Evolutionary conservation across 176 grass and related monocot species (phyloP), one percentile per base, ranked within the genome.

Genomic region (Otatea glauca): DNA sequence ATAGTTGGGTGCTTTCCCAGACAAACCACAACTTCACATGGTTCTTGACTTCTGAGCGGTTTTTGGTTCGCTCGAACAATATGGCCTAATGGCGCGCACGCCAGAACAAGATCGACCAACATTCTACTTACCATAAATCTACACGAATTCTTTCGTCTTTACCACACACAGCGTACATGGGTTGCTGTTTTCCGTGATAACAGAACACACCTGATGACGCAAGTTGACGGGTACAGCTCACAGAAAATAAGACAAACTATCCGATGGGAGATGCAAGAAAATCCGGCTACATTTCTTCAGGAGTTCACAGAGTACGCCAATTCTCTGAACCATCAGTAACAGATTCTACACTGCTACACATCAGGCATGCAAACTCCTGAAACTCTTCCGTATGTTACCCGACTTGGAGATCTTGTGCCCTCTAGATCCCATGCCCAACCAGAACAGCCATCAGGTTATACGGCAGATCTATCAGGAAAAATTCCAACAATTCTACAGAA

Each of bases 401-500:
- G 50, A 56, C 25, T 65, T 56, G 20, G 41, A 61, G 72, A 25
- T 35, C 6, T 56, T 21, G 39, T 23, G 3, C 18, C 10, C 17
- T 15, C 25, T 45, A 70, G 58, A 49, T 85, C 35, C 8, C 4
- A 0, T 8, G 45, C 16, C 43, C 3, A 2, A 59, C 37, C 20
- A 0, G 23, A 75, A 38, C 43, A 65, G 20, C 54, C 32, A 45
- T 9, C 66, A 60, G 18, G 78, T 60, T 56, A 42, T 53, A 23
- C 65, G 43, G 55, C 47, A 35, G 66, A 38, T 45, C 32, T 39
- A 74, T 53, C 44, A 75, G 70, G 45, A 83, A 59, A 47, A 3
- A 47, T 73, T 45, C 54, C 68, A 70, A 42, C 67, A 78, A 68
- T 59, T 71, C 18, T 64, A 49, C 56, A 59, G 68, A 54, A 63